Evolutionary conservation across 2,329 filamentous ascomycete genomes (phyloP).

Genomic region (Trichophyton mentagrophytes): DNA sequence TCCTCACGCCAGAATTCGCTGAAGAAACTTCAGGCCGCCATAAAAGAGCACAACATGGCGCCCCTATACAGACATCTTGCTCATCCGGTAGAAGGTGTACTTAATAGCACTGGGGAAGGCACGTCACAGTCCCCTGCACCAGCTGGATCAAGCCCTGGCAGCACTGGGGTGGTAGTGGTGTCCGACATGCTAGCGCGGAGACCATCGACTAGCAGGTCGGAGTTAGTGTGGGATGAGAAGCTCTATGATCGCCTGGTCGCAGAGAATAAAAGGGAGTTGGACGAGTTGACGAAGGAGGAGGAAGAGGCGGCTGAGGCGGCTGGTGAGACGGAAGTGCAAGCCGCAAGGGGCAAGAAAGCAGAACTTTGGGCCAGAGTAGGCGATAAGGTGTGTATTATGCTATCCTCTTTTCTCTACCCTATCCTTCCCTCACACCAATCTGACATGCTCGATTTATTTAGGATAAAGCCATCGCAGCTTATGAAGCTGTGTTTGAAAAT

Average conservation of each 20-base stretch:
- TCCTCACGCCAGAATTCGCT: constrained; percentile 44
- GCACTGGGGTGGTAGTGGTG: constrained; percentile 40
- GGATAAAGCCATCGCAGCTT: constrained; percentile 88
- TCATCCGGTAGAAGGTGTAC: constrained; percentile 57
- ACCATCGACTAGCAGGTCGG: constrained; percentile 50
- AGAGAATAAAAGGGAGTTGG: constrained; percentile 67
- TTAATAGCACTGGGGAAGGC: constrained; percentile 63
- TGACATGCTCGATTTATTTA: constrained; percentile 25
- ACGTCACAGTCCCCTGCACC: constrained; percentile 34
- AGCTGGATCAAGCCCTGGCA: constrained; percentile 36
- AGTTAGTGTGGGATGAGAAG: constrained; percentile 79
- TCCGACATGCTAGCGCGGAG: constrained; percentile 65
- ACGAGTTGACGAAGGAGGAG: constrained; percentile 68
- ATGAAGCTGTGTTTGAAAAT: constrained; percentile 90
- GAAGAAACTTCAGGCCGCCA: constrained; percentile 50
- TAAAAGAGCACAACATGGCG: constrained; percentile 53
- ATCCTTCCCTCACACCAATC: constrained; percentile 9
- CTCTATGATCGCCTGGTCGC: constrained; percentile 66
- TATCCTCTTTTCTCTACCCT: not conserved
- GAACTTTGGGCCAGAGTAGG: constrained; percentile 93
- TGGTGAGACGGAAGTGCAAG: constrained; percentile 88
- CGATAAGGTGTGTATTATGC: constrained; percentile 57
- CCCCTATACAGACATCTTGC: constrained; percentile 54
- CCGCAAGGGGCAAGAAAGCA: constrained; percentile 82
- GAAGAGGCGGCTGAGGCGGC: constrained; percentile 93